Evolutionary conservation across 2,329 filamentous ascomycete genomes (phyloP).

Genomic region (Fusarium nisikadoi): DNA sequence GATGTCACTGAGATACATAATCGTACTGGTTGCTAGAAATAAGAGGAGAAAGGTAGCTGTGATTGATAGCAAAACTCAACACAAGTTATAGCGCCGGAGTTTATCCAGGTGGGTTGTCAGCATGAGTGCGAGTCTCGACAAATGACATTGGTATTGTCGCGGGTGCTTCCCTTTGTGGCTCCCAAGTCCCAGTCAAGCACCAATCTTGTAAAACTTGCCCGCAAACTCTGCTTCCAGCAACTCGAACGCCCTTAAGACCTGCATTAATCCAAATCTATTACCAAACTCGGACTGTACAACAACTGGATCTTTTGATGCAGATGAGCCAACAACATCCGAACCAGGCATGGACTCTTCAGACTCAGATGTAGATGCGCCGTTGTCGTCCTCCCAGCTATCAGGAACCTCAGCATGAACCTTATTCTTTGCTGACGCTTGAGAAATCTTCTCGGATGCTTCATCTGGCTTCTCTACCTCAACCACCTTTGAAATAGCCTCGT

Average conservation of each 20-base stretch:
- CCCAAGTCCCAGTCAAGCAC: constrained; percentile 57
- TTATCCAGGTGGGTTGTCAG: too few species aligned
- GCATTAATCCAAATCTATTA: constrained; percentile 59
- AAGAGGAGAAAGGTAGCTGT: not conserved
- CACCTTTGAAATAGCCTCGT: constrained; percentile 4
- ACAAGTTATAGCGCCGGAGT: too few species aligned
- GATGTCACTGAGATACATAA: not conserved
- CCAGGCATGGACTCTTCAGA: not conserved
- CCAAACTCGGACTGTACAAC: constrained; percentile 32
- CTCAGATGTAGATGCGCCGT: constrained; percentile 44
- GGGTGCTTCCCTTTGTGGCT: too few species aligned
- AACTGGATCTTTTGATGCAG: not conserved
- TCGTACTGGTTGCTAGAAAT: not conserved
- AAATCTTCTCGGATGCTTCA: not conserved
- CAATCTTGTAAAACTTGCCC: constrained; percentile 70
- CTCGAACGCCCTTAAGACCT: constrained; percentile 69
- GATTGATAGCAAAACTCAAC: too few species aligned
- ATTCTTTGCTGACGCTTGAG: not conserved
- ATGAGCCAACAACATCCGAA: constrained; percentile 41
- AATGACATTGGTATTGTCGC: not conserved
- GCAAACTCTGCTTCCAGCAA: constrained; percentile 69
- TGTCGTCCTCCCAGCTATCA: constrained; percentile 57
- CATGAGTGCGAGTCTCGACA: not conserved
- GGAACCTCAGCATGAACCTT: constrained; percentile 36
- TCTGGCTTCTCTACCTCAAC: not conserved